Evolutionary conservation across 805 yeast genomes (phyloP).

Genomic region (Ogataea paradorogensis): DNA sequence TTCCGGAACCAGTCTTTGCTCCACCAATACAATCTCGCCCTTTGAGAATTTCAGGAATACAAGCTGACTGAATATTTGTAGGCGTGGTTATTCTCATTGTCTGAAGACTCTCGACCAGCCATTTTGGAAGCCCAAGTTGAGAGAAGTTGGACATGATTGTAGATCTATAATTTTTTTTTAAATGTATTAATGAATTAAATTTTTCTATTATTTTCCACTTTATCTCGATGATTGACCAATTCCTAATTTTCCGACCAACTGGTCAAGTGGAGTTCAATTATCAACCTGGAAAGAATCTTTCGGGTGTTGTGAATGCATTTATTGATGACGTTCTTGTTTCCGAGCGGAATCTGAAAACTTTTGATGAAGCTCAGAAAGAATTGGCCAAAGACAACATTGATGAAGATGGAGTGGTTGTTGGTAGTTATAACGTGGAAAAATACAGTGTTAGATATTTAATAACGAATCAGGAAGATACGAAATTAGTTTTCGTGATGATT

Average conservation of each 20-base stretch:
- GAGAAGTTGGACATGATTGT: constrained; percentile 21
- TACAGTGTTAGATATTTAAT: constrained; percentile 44
- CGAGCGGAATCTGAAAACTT: constrained; percentile 30
- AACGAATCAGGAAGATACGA: constrained; percentile 35
- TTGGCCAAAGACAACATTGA: constrained; percentile 24
- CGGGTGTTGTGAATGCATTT: constrained; percentile 44
- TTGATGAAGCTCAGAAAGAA: constrained; percentile 17
- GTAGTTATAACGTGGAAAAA: constrained; percentile 36
- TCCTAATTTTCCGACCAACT: constrained; percentile 47
- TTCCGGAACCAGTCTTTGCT: constrained; percentile 97
- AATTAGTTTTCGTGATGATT: constrained; percentile 41
- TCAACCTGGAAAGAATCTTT: constrained; percentile 37
- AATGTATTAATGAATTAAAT: background rate
- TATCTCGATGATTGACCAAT: constrained; percentile 44
- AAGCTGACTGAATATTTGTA: constrained; percentile 80
- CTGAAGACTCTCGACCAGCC: constrained; percentile 78
- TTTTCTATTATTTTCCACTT: background rate
- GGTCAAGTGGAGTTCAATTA: constrained; percentile 53
- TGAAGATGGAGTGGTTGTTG: constrained; percentile 21
- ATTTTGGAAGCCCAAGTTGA: constrained; percentile 71
- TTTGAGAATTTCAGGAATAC: constrained; percentile 80
- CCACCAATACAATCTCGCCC: constrained; percentile 97
- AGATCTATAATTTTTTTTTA: constrained; percentile 1
- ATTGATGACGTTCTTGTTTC: constrained; percentile 48
- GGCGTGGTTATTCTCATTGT: constrained; percentile 85